Evolutionary conservation across 2,329 filamentous ascomycete species (phyloP), one percentile per base, ranked within the genome.

Genomic region (Botryotinia globosa): DNA sequence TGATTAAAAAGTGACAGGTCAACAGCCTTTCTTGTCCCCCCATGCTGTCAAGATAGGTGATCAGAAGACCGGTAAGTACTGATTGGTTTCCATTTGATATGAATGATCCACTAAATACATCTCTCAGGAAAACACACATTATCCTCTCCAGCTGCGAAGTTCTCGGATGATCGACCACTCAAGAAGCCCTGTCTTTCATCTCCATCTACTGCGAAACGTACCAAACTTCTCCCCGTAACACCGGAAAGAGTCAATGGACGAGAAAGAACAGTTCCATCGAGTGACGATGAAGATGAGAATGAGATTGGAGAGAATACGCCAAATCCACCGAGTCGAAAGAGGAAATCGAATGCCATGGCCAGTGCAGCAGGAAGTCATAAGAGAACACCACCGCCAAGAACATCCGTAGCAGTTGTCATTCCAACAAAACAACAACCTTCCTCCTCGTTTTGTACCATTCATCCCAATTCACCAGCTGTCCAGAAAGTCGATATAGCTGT

Each of bases 111-210:
- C 39, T 67, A 22, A 42, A 10, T 2, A 2, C 3, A n/a, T 39
- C 4, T 42, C 3, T 14, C 7, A 67, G 65, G 22, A 29, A 67
- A 67, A 42, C 37, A 42, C 8, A 3, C 25, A 5, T 22, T 42
- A 42, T 42, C 34, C 10, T 29, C 65, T 29, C 48, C 48, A 29
- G 48, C 34, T 29, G 12, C 34, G 3, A 56, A 32, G 7, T 3
- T 5, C 7, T 25, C n/a, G 3, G 65, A 56, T 67, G 18, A 56
- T 56, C 65, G 34, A 16, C 48, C 48, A 56, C 25, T 16, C 5
- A 56, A 67, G n/a, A 56, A 54, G 42, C 65, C 29, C 32, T 56
- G 48, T 56, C 25, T 56, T 32, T 39, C 65, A 56, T 67, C 65
- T 14, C 32, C 34, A 1, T 34, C 62, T 48, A 42, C 42, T 65